phyloP scores from a whole-genome alignment of 106 monocot species.

The Xerophyta viscosa region DNA sequence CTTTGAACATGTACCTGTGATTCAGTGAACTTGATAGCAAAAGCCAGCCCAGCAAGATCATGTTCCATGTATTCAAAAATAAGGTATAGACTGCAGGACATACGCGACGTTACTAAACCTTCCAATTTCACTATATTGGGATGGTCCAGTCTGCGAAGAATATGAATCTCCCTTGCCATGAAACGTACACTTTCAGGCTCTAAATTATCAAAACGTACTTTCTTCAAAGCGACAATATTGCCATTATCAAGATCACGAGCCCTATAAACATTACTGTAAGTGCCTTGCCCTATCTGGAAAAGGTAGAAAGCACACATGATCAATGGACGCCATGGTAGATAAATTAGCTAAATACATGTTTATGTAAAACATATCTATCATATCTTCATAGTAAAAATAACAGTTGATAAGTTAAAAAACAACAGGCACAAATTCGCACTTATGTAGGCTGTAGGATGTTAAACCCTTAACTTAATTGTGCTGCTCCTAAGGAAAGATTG shows the following conservation, averaged over 20 bases:
- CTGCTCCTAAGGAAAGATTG: too few species aligned
- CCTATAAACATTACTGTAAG: slow-evolving; percentile 67
- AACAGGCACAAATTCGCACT: too few species aligned
- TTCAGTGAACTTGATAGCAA: slow-evolving; percentile 58
- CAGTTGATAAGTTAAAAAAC: too few species aligned
- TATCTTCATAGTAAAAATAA: too few species aligned
- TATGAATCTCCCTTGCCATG: slow-evolving; percentile 70
- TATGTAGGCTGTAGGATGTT: too few species aligned
- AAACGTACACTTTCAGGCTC: slow-evolving; percentile 78
- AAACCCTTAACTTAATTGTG: too few species aligned
- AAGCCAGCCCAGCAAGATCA: slow-evolving; percentile 67
- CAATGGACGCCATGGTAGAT: too few species aligned
- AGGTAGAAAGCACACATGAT: background rate
- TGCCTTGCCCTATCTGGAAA: slow-evolving; percentile 75
- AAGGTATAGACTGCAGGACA: slow-evolving; percentile 75
- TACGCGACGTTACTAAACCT: slow-evolving; percentile 58
- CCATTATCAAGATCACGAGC: slow-evolving; percentile 69
- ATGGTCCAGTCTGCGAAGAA: slow-evolving; percentile 63
- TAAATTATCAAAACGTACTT: slow-evolving; percentile 66
- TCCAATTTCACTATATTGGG: slow-evolving; percentile 64
- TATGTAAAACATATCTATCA: too few species aligned
- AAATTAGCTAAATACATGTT: too few species aligned
- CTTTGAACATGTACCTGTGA: slow-evolving; percentile 41
- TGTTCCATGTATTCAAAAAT: slow-evolving; percentile 89
- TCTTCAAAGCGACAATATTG: slow-evolving; percentile 67